These are phyloP conservation scores for Xylariales sp. DNA, from an alignment of 2,329 filamentous ascomycete genomes.

Conservation along the genomic window DNA sequence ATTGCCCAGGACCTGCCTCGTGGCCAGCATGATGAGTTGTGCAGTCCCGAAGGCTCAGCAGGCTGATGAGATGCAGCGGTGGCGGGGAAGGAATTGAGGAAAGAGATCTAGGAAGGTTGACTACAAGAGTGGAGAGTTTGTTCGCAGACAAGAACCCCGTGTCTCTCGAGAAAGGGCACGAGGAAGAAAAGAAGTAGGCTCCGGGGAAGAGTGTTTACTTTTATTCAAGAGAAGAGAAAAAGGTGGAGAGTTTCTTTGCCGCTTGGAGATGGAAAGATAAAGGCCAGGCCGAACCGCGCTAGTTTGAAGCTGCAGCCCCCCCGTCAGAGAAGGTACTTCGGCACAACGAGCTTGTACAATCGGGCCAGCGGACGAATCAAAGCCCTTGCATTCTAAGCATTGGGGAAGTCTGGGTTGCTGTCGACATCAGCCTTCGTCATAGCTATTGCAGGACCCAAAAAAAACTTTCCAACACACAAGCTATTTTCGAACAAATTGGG, in stretches of 20 bases:
- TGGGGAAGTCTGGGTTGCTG: conserved; percentile 1
- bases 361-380: conserved; percentile 29
- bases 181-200: conserved; percentile 18
- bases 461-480: no score
- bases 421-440: no score
- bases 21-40: conserved; percentile 59
- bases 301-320: conserved; percentile 4
- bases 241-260: conserved; percentile 28
- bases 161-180: conserved; percentile 23
- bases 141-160: conserved; percentile 19
- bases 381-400: conserved; percentile 5
- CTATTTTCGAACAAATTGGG: no score
- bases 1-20: conserved; percentile 65
- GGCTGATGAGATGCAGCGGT: conserved; percentile 12
- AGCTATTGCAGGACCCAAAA: no score
- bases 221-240: conserved; percentile 21
- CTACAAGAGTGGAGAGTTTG: conserved; percentile 21
- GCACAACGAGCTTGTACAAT: conserved; percentile 6
- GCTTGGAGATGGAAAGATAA: conserved; percentile 23
- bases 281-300: conserved; percentile 10
- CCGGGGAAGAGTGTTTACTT: conserved; percentile 14
- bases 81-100: conserved; percentile 28
- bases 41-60: conserved; percentile 21
- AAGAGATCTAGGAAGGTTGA: no score
- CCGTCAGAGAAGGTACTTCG: conserved; percentile 6